Evolutionary conservation across 2,329 filamentous ascomycete species (phyloP).

Genomic region (Ophiostoma sp.): DNA sequence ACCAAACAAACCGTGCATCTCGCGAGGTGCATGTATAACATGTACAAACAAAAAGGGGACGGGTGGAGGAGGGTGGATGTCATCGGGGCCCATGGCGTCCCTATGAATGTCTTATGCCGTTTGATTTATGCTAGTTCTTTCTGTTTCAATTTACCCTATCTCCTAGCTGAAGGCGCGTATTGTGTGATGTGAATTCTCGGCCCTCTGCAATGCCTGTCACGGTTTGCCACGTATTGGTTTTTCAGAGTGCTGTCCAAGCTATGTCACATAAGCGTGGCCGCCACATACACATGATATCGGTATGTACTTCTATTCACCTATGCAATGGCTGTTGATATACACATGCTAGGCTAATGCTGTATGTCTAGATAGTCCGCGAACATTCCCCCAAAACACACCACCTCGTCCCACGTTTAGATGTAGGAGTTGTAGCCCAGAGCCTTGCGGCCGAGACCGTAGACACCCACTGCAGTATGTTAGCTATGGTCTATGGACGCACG

Average conservation of each 20-base stretch:
- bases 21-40: background rate
- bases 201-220: too few species aligned
- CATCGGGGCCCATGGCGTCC: slow-evolving; percentile 4
- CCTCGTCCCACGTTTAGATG: slow-evolving; percentile 37
- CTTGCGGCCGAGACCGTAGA: slow-evolving; percentile 72
- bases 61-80: slow-evolving; percentile 2
- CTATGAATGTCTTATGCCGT: background rate
- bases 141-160: background rate
- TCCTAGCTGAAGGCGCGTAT: background rate
- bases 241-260: background rate
- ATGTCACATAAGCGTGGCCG: too few species aligned
- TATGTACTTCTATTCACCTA: slow-evolving; percentile 17
- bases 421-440: slow-evolving; percentile 74
- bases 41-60: slow-evolving; percentile 10
- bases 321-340: slow-evolving; percentile 18
- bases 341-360: slow-evolving; percentile 14
- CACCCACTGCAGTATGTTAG: slow-evolving; percentile 39
- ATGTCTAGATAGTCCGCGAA: background rate
- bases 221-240: too few species aligned
- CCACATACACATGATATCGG: background rate
- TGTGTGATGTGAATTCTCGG: too few species aligned
- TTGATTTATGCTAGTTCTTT: slow-evolving; percentile 7
- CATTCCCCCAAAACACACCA: background rate
- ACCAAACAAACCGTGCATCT: background rate
- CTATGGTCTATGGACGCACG: background rate